phyloP scores from a whole-genome alignment of 148 eudicot species.

The Selenicereus undatus region DNA sequence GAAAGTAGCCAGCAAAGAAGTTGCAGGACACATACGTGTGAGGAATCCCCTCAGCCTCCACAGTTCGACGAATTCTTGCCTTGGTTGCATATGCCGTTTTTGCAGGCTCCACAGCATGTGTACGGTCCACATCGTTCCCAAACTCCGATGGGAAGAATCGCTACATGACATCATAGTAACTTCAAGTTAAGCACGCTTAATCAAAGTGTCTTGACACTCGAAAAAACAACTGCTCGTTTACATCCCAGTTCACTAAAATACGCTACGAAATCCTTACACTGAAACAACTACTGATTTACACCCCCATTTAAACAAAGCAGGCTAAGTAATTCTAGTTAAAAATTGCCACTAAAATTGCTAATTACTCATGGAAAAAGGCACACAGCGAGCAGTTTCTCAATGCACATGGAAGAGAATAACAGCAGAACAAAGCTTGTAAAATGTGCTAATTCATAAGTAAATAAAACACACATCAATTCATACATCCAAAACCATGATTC shows the following conservation, averaged over 20 bases:
- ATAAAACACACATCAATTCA: no score
- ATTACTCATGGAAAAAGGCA: no score
- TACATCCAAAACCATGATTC: neutral
- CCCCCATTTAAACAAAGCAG: no score
- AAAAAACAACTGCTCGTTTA: no score
- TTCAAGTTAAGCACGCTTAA: neutral
- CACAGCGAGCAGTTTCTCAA: no score
- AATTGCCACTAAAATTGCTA: neutral
- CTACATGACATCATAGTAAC: constrained; percentile 20
- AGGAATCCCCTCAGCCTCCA: constrained; percentile 58
- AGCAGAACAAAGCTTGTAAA: neutral
- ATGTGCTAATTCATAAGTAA: neutral
- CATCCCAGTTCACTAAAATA: neutral
- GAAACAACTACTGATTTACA: no score
- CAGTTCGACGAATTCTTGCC: constrained; percentile 44
- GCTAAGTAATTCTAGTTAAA: no score
- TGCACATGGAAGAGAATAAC: no score
- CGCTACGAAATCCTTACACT: neutral
- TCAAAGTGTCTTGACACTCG: neutral
- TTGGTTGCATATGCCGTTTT: constrained; percentile 35
- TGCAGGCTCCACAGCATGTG: constrained; percentile 54
- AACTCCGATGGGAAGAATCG: constrained; percentile 71
- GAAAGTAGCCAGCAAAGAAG: constrained; percentile 45
- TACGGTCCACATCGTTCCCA: constrained; percentile 61
- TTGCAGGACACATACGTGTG: constrained; percentile 50